phyloP scores from a whole-genome alignment of 495 filamentous ascomycete genomes.

The Aspergillus saccharolyticus region DNA sequence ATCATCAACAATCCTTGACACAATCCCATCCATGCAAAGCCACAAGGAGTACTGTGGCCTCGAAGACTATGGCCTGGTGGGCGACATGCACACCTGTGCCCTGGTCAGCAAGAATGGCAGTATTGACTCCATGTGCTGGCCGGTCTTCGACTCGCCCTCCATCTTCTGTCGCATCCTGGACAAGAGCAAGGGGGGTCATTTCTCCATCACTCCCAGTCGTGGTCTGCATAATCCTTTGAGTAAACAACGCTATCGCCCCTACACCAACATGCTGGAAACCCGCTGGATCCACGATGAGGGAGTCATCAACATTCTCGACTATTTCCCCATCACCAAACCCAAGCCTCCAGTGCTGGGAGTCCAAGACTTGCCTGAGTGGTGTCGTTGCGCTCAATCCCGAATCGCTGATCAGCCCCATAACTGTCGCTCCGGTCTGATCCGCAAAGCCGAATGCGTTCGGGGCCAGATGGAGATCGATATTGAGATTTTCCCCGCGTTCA shows the following conservation, averaged over 20 bases:
- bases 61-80: conserved; percentile 71
- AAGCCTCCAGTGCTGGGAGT: conserved; percentile 15
- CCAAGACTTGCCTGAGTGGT: conserved; percentile 33
- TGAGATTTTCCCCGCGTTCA: conserved; percentile 66
- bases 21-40: not conserved
- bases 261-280: conserved; percentile 64
- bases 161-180: conserved; percentile 65
- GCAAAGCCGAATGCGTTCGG: conserved; percentile 64
- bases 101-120: conserved; percentile 66
- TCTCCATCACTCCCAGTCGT: conserved; percentile 51
- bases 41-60: conserved; percentile 53
- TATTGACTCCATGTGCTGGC: conserved; percentile 75
- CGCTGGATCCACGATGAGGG: conserved; percentile 68
- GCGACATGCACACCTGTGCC: conserved; percentile 74
- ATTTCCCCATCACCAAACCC: conserved; percentile 52
- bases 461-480: conserved; percentile 57
- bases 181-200: conserved; percentile 65
- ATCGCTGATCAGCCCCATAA: conserved; percentile 30
- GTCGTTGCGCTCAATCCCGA: conserved; percentile 28
- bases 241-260: conserved; percentile 67
- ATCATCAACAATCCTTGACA: no score
- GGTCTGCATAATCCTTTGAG: conserved; percentile 47
- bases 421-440: conserved; percentile 48
- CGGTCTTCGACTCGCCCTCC: conserved; percentile 62
- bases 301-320: conserved; percentile 65